Evolutionary conservation across 176 grass and related monocot genomes (phyloP).

Genomic region (Aegilops speltoides): DNA sequence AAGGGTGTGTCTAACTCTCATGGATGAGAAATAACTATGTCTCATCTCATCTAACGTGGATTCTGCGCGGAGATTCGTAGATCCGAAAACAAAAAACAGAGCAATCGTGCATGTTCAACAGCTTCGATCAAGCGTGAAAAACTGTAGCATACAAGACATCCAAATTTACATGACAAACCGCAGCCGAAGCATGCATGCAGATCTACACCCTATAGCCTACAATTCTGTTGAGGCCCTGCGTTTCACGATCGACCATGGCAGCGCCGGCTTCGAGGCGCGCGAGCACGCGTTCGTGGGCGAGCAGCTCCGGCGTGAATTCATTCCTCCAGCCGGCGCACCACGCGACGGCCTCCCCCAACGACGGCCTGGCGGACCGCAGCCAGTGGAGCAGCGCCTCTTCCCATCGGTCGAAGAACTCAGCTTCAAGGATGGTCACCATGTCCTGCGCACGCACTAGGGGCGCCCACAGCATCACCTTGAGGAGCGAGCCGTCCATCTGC

Average conservation of each 20-base stretch:
- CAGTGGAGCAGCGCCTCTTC: conserved; percentile 24
- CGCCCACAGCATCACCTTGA: conserved; percentile 58
- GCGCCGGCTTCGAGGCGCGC: conserved; percentile 35
- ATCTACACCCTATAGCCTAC: no score
- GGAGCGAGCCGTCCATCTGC: neutral
- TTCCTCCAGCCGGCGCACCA: conserved; percentile 64
- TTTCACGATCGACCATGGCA: conserved; percentile 41
- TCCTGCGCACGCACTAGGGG: conserved; percentile 27
- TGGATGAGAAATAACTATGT: no score
- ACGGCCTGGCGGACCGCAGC: conserved; percentile 19
- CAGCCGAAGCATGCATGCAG: neutral
- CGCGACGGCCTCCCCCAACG: conserved; percentile 19
- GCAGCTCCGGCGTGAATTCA: conserved; percentile 51
- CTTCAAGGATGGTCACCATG: conserved; percentile 55
- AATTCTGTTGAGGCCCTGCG: neutral
- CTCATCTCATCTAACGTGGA: no score
- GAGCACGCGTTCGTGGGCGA: conserved; percentile 44
- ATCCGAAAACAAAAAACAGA: no score
- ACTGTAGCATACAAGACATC: no score
- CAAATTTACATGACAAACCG: neutral
- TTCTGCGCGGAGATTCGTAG: no score
- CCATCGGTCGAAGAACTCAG: conserved; percentile 57
- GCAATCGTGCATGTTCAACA: no score
- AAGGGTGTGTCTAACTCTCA: no score
- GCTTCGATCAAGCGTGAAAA: no score